These are phyloP conservation scores for Tephrocybe sp. DNA, from an alignment of 768 basidiomycete genomes.

Conservation along the genomic window DNA sequence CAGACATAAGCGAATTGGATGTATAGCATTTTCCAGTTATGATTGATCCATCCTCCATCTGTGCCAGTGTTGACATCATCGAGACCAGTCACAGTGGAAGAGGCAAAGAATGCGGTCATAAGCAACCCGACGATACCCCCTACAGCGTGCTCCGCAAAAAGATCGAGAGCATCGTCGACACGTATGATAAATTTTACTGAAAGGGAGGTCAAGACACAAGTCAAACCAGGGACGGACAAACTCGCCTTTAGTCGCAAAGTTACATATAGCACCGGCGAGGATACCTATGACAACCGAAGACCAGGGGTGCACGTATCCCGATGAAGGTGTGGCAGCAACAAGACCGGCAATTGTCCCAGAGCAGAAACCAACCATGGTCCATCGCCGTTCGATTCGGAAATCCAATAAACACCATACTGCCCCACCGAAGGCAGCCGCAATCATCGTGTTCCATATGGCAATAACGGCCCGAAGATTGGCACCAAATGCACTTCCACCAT, in stretches of 20 bases:
- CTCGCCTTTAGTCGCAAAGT: slow-evolving; percentile 82
- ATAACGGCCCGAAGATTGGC: slow-evolving; percentile 85
- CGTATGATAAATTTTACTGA: slow-evolving; percentile 65
- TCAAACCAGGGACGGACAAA: not conserved
- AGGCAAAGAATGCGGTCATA: slow-evolving; percentile 73
- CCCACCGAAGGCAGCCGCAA: slow-evolving; percentile 78
- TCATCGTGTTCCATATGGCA: slow-evolving; percentile 88
- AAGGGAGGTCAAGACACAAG: slow-evolving; percentile 1
- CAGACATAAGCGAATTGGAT: slow-evolving; percentile 69
- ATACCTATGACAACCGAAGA: slow-evolving; percentile 74
- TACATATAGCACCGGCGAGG: slow-evolving; percentile 68
- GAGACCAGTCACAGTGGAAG: slow-evolving; percentile 55
- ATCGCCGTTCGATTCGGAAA: slow-evolving; percentile 76
- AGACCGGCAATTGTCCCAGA: slow-evolving; percentile 89
- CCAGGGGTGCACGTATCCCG: slow-evolving; percentile 79
- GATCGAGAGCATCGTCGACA: slow-evolving; percentile 88
- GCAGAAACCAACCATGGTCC: slow-evolving; percentile 90
- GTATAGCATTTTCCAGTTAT: slow-evolving; percentile 76
- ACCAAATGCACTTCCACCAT: slow-evolving; percentile 85
- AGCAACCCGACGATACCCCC: slow-evolving; percentile 79
- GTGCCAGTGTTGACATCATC: slow-evolving; percentile 61
- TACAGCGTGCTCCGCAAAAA: slow-evolving; percentile 88
- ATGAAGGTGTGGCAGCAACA: slow-evolving; percentile 86
- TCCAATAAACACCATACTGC: slow-evolving; percentile 82
- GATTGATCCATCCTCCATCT: slow-evolving; percentile 70